A percentile compares a stretch with the other conserved stretches of the same genome.
Evolutionary conservation across 805 yeast species (phyloP).

Genomic region (Pichia nakasei): DNA sequence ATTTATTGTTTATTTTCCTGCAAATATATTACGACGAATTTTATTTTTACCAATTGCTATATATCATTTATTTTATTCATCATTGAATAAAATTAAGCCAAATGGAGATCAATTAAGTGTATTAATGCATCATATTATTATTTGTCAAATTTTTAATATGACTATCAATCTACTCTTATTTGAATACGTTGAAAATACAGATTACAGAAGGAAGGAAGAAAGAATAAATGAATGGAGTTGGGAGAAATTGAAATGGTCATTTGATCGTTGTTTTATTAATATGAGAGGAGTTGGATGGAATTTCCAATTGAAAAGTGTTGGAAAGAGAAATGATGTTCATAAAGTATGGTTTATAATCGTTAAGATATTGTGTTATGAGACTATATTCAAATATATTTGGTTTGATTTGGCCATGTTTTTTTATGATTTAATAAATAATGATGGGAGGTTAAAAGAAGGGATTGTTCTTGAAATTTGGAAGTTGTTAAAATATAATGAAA

Average conservation of each 20-base stretch:
- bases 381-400: conserved; percentile 2
- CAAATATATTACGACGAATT: background rate
- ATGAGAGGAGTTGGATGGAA: conserved; percentile 12
- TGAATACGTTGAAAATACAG: conserved; percentile 3
- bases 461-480: too few relatives aligned
- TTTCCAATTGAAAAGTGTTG: conserved; percentile 2
- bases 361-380: conserved; percentile 7
- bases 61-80: conserved; percentile 5
- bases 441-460: too few relatives aligned
- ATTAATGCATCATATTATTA: conserved; percentile 1
- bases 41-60: background rate
- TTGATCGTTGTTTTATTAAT: conserved; percentile 7
- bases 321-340: too few relatives aligned
- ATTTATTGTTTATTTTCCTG: background rate
- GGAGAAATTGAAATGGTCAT: conserved; percentile 6
- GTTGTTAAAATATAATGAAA: too few relatives aligned
- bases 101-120: background rate
- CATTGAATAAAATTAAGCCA: background rate
- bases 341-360: conserved; percentile 5
- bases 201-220: conserved; percentile 1
- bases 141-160: background rate
- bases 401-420: conserved; percentile 10
- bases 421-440: too few relatives aligned
- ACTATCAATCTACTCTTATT: conserved; percentile 1
- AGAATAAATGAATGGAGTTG: too few relatives aligned